These are phyloP conservation scores for Chalara sp. DNA, from an alignment of 2,329 filamentous ascomycete species.

Conservation along the genomic window DNA sequence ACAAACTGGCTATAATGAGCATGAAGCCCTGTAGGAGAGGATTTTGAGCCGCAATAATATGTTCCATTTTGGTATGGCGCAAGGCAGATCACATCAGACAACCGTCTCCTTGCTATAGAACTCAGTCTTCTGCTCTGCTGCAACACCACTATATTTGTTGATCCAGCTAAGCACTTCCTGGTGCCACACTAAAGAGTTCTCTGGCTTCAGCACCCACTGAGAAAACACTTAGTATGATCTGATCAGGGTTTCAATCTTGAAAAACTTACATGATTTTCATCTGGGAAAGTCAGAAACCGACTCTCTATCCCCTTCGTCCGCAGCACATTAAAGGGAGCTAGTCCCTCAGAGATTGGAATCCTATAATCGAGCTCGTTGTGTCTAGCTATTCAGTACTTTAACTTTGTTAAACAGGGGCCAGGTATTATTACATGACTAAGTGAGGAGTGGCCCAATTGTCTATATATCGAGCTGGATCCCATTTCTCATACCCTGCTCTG, in stretches of 20 bases:
- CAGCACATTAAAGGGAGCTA: constrained; percentile 57
- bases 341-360: constrained; percentile 73
- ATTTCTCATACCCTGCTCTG: constrained; percentile 57
- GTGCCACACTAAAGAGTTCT: constrained; percentile 90
- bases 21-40: too few relatives aligned
- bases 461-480: constrained; percentile 53
- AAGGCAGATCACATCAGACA: too few relatives aligned
- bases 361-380: constrained; percentile 90
- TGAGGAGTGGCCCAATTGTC: constrained; percentile 66
- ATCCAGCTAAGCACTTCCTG: constrained; percentile 76
- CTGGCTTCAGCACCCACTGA: constrained; percentile 82
- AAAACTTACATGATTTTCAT: constrained; percentile 53
- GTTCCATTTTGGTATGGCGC: too few relatives aligned
- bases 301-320: constrained; percentile 55
- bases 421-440: constrained; percentile 54
- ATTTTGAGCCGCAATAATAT: too few relatives aligned
- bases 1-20: too few relatives aligned
- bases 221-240: too few relatives aligned
- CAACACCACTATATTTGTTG: constrained; percentile 51
- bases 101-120: too few relatives aligned
- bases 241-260: too few relatives aligned
- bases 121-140: constrained; percentile 17
- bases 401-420: too few relatives aligned
- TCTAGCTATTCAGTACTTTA: too few relatives aligned
- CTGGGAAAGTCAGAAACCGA: constrained; percentile 58